phyloP scores from a whole-genome alignment of 2,329 filamentous ascomycete species.

The Monosporascus sp. region DNA sequence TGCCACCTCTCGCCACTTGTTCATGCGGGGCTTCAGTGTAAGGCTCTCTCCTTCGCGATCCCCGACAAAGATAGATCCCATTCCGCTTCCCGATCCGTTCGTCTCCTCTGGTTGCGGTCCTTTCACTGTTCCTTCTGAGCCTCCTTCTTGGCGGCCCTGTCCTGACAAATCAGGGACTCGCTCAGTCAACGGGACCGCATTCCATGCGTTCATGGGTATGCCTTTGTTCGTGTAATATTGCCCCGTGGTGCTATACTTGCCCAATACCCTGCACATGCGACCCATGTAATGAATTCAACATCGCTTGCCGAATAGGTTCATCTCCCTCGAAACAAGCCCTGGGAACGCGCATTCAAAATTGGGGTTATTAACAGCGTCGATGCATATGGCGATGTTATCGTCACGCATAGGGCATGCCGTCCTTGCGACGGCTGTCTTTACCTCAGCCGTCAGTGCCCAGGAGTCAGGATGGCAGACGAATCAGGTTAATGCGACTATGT shows the following conservation, averaged over 20 bases:
- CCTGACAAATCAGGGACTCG: constrained; percentile 10
- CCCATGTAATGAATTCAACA: constrained; percentile 18
- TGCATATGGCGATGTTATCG: constrained; percentile 25
- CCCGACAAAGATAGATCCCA: constrained; percentile 13
- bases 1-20: constrained; percentile 11
- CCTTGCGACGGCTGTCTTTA: constrained; percentile 21
- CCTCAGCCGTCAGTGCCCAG: constrained; percentile 33
- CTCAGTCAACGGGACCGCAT: constrained; percentile 10
- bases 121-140: constrained; percentile 5
- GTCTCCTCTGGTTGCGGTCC: constrained; percentile 13
- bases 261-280: constrained; percentile 5
- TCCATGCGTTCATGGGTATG: constrained; percentile 8
- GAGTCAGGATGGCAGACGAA: constrained; percentile 42
- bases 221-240: constrained; percentile 16
- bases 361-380: constrained; percentile 4
- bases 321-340: constrained; percentile 5
- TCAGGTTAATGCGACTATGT: constrained; percentile 56
- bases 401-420: constrained; percentile 21
- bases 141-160: constrained; percentile 3
- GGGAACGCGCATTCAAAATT: constrained; percentile 7
- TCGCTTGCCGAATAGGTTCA: constrained; percentile 6
- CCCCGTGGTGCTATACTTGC: constrained; percentile 5
- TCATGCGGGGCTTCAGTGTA: constrained; percentile 14
- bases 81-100: constrained; percentile 13
- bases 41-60: constrained; percentile 10